phyloP scores from a whole-genome alignment of 805 yeast species.

The Starmerella sp. region DNA sequence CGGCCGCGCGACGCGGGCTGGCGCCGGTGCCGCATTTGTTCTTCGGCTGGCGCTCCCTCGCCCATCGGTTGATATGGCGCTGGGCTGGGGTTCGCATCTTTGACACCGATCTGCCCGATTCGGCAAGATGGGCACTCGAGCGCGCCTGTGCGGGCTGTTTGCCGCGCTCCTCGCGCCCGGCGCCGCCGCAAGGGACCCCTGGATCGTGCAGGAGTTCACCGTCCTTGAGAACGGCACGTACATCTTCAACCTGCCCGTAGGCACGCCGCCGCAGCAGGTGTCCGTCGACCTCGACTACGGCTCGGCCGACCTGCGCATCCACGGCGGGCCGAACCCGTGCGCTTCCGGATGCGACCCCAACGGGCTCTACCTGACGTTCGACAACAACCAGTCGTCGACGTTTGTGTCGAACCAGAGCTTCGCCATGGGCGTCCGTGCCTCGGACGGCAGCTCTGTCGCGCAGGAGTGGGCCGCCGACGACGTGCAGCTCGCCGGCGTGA shows the following conservation, averaged over 20 bases:
- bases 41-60: not conserved
- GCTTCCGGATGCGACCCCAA: not conserved
- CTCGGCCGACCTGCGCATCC: conserved; percentile 14
- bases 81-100: not conserved
- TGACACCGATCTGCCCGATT: not conserved
- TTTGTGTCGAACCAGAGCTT: not conserved
- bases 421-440: conserved; percentile 1
- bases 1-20: too few relatives aligned
- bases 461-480: conserved; percentile 13
- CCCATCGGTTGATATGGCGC: not conserved
- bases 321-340: conserved; percentile 5
- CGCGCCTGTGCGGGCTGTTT: not conserved
- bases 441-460: conserved; percentile 7
- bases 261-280: conserved; percentile 15
- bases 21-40: not conserved
- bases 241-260: conserved; percentile 5
- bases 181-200: not conserved
- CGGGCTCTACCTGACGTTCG: not conserved
- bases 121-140: not conserved
- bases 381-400: not conserved
- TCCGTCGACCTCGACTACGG: conserved; percentile 15
- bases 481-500: conserved; percentile 1
- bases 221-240: conserved; percentile 1
- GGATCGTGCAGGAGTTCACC: conserved; percentile 7
- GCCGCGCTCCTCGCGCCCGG: not conserved